phyloP scores from a whole-genome alignment of 2,329 filamentous ascomycete genomes.

The Fusarium pilosicola region DNA sequence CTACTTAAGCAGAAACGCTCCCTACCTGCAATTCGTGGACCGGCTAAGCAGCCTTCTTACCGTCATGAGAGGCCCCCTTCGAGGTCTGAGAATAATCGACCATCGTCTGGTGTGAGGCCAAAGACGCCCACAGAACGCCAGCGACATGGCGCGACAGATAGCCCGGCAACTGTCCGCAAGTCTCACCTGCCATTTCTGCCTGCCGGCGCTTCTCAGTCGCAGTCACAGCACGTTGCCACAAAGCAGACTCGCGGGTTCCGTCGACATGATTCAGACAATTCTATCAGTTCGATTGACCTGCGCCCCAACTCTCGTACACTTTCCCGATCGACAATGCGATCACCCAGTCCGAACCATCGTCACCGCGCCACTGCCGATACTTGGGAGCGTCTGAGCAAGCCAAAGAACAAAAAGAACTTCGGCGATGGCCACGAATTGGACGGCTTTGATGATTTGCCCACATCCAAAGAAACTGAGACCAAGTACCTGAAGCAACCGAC shows the following conservation, averaged over 20 bases:
- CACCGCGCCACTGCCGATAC: conserved; percentile 58
- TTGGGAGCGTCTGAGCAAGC: conserved; percentile 78
- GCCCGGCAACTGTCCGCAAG: conserved; percentile 65
- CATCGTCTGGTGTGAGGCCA: conserved; percentile 65
- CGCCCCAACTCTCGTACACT: conserved; percentile 67
- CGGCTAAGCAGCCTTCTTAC: conserved; percentile 58
- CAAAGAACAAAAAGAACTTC: conserved; percentile 68
- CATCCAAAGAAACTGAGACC: conserved; percentile 82
- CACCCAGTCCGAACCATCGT: conserved; percentile 66
- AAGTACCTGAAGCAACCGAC: conserved; percentile 84
- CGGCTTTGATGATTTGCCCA: conserved; percentile 93
- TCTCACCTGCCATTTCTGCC: conserved; percentile 80
- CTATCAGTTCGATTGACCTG: conserved; percentile 65
- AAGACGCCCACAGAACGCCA: conserved; percentile 77
- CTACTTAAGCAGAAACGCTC: conserved; percentile 73
- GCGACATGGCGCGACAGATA: conserved; percentile 59
- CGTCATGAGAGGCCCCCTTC: conserved; percentile 69
- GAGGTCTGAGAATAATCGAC: conserved; percentile 62
- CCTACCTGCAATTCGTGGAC: conserved; percentile 67
- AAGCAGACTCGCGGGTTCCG: conserved; percentile 78
- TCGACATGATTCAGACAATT: conserved; percentile 83
- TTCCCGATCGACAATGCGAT: conserved; percentile 67
- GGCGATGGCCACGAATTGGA: conserved; percentile 94
- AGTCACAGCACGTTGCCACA: conserved; percentile 80
- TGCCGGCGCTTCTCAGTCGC: conserved; percentile 75